Evolutionary conservation across 2,329 filamentous ascomycete species (phyloP), one percentile per base, ranked within the genome.

Genomic region (Botrytis hyacinthi): DNA sequence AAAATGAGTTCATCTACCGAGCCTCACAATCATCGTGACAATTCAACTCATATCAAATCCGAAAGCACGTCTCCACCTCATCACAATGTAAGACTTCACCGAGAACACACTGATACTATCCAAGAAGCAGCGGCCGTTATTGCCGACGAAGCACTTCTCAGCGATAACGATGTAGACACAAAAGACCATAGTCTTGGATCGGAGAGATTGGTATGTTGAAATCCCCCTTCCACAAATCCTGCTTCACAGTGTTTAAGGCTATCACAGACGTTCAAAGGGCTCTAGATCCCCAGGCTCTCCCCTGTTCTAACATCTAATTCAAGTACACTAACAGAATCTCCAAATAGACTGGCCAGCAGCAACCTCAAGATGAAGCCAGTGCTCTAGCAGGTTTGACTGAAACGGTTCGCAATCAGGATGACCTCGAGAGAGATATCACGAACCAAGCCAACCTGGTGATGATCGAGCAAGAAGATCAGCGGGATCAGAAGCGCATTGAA

Each of bases 381-480:
- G 77, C 78, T 32, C 83, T 94, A 42, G 85, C 86, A 73, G 87
- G 87, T 61, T 83, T 94, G 59, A 90, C 91, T 7, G 88, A 90
- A 70, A 87, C 91, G 73, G 89, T 96, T 35, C 90, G 93, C 73
- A 90, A 97, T 79, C 95, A 98, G 81, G 91, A 95, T 83, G 95
- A 98, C 74, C 84, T 98, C 32, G 95, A 98, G 82, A 88, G 94
- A 75, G 94, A 97, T 79, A 97, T 98, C 76, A 88, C 88, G 1
- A 81, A 86, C 26, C 87, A 91, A 77, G 90, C 89, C 6, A 90
- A 87, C 72, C 83, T 86, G 29, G 87, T 86, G 0, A 81, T 91
- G 72, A 87, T 87, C 62, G 88, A 90, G 72, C 86, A 86, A 59
- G 90, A 92, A 75, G 89, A 91, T 77, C 88, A 88, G 78, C 86